Evolutionary conservation across 352 stramenopile genomes (phyloP).

Genomic region (Thalassiosira pacifica): DNA sequence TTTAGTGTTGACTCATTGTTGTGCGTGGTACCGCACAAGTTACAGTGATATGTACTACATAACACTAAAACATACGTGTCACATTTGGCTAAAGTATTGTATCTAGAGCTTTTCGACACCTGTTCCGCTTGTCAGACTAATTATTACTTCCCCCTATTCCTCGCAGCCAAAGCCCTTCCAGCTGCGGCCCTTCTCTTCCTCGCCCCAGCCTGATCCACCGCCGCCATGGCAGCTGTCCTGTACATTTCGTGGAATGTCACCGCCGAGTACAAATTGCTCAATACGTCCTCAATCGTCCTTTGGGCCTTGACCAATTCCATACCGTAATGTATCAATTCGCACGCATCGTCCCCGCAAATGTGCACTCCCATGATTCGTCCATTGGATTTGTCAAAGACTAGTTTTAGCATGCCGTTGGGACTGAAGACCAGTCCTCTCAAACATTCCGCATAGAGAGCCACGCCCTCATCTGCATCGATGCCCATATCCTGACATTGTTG

Average conservation of each 20-base stretch:
- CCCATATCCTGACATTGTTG: constrained; percentile 74
- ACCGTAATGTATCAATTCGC: constrained; percentile 85
- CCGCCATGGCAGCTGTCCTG: constrained; percentile 71
- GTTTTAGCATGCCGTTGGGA: constrained; percentile 83
- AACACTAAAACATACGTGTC: no score
- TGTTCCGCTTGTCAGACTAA: no score
- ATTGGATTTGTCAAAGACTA: constrained; percentile 78
- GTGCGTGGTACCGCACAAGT: no score
- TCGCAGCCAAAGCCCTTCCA: no score
- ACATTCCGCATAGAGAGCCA: constrained; percentile 82
- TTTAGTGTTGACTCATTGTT: no score
- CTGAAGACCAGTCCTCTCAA: constrained; percentile 79
- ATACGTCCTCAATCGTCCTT: constrained; percentile 74
- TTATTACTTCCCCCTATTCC: no score
- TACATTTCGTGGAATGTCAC: constrained; percentile 87
- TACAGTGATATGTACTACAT: no score
- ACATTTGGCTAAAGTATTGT: no score
- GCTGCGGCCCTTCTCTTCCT: no score
- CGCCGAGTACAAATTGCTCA: constrained; percentile 71
- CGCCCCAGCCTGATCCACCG: no score
- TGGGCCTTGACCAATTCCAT: constrained; percentile 82
- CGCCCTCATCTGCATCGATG: constrained; percentile 73
- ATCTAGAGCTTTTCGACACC: no score
- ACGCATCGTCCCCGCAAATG: constrained; percentile 83
- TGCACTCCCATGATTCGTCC: constrained; percentile 81